Percentiles rank a stretch among this genome's conserved stretches.
Evolutionary conservation across 140 eudicot genomes (phyloP).

Genomic region (Stevia rebaudiana): DNA sequence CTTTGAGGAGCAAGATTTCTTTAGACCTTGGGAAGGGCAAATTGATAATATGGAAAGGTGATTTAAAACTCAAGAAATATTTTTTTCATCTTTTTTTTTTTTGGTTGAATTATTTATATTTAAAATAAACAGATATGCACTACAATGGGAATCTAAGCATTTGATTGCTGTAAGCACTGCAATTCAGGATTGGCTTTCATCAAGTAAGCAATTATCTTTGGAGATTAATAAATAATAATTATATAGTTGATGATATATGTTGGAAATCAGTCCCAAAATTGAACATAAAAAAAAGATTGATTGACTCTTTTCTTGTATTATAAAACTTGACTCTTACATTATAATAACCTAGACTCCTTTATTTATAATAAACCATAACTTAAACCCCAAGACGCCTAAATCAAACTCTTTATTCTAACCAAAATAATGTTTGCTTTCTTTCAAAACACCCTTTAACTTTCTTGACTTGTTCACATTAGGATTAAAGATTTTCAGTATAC

Average conservation of each 20-base stretch:
- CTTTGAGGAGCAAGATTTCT: constrained; percentile 69
- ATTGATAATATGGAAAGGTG: constrained; percentile 79
- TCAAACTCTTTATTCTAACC: too few relatives aligned
- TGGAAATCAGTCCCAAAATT: too few relatives aligned
- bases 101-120: background rate
- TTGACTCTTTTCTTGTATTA: too few relatives aligned
- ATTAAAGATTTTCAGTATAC: too few relatives aligned
- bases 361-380: too few relatives aligned
- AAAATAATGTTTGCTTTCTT: too few relatives aligned
- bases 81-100: background rate
- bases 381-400: too few relatives aligned
- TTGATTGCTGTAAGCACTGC: constrained; percentile 96
- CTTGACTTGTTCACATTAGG: too few relatives aligned
- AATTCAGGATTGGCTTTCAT: constrained; percentile 90
- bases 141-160: constrained; percentile 98
- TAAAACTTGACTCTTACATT: too few relatives aligned
- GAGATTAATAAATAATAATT: constrained; percentile 2
- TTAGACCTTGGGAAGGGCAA: constrained; percentile 85
- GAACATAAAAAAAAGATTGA: too few relatives aligned
- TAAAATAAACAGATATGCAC: constrained; percentile 54
- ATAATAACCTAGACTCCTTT: too few relatives aligned
- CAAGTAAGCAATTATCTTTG: constrained; percentile 47
- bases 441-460: too few relatives aligned
- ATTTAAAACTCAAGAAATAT: background rate
- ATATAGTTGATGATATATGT: constrained; percentile 13